phyloP scores from a whole-genome alignment of 495 filamentous ascomycete genomes.

The Aspergillus sclerotioniger region DNA sequence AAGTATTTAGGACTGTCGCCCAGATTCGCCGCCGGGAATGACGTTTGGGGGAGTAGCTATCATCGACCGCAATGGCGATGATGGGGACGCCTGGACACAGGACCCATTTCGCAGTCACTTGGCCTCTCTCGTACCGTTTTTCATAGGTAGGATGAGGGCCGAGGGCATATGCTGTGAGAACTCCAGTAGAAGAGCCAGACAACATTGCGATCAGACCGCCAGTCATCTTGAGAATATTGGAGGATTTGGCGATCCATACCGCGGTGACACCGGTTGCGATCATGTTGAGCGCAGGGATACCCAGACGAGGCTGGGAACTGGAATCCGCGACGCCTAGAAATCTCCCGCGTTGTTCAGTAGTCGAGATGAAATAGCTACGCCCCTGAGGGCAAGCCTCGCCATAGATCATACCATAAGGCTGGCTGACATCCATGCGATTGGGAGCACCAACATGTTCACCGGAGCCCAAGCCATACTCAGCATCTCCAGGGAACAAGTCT shows the following conservation, averaged over 20 bases:
- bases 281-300: constrained; percentile 69
- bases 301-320: constrained; percentile 50
- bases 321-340: constrained; percentile 58
- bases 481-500: constrained; percentile 68
- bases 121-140: constrained; percentile 65
- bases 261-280: constrained; percentile 63
- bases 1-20: constrained; percentile 84
- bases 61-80: constrained; percentile 80
- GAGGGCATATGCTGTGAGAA: constrained; percentile 80
- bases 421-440: constrained; percentile 87
- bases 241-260: constrained; percentile 90
- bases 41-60: constrained; percentile 67
- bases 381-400: constrained; percentile 84
- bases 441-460: constrained; percentile 72
- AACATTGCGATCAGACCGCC: constrained; percentile 79
- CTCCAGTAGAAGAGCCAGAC: constrained; percentile 78
- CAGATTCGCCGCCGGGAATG: constrained; percentile 69
- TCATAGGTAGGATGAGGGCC: constrained; percentile 65
- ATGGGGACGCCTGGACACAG: constrained; percentile 92
- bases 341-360: constrained; percentile 75
- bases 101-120: constrained; percentile 81
- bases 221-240: constrained; percentile 65
- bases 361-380: constrained; percentile 68
- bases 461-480: constrained; percentile 74
- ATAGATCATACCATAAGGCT: constrained; percentile 76